These are phyloP conservation scores for Phytophthora litchii DNA, from an alignment of 352 stramenopile genomes.

Conservation along the genomic window DNA sequence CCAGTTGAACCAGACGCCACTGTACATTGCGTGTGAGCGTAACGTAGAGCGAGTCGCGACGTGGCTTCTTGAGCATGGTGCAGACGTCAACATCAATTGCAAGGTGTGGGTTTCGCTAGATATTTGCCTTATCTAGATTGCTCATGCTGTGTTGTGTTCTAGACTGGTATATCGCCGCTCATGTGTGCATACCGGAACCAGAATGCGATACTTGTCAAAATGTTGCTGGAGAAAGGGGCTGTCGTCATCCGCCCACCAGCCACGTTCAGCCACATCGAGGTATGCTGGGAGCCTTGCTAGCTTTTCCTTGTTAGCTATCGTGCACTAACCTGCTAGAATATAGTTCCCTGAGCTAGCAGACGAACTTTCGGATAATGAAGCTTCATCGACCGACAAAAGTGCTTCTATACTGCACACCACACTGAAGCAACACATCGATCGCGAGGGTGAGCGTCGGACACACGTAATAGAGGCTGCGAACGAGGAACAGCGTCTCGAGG, in stretches of 20 bases:
- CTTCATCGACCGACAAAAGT: constrained; percentile 8
- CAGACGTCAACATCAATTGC: constrained; percentile 55
- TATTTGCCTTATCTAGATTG: neutral
- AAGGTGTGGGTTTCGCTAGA: constrained; percentile 32
- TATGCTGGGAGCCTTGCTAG: constrained; percentile 4
- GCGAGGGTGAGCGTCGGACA: constrained; percentile 33
- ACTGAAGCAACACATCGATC: constrained; percentile 30
- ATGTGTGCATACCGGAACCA: constrained; percentile 64
- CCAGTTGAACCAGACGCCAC: constrained; percentile 62
- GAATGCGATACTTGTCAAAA: constrained; percentile 44
- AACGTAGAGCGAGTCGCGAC: constrained; percentile 42
- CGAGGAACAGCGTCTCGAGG: constrained; percentile 48
- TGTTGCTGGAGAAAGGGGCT: constrained; percentile 58
- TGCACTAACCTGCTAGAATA: neutral
- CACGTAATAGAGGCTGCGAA: constrained; percentile 40
- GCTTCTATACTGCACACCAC: constrained; percentile 6
- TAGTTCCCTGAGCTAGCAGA: constrained; percentile 29
- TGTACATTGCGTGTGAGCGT: constrained; percentile 63
- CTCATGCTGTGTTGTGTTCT: neutral
- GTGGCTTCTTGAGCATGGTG: constrained; percentile 62
- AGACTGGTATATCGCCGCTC: constrained; percentile 50
- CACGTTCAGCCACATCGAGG: constrained; percentile 47
- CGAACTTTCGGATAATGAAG: constrained; percentile 14
- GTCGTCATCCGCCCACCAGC: constrained; percentile 36
- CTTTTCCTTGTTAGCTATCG: neutral